Percentiles rank a stretch among this genome's conserved stretches.
These are phyloP conservation scores for Lachnum nothofagi DNA, from an alignment of 2,329 filamentous ascomycete genomes.

Conservation along the genomic window DNA sequence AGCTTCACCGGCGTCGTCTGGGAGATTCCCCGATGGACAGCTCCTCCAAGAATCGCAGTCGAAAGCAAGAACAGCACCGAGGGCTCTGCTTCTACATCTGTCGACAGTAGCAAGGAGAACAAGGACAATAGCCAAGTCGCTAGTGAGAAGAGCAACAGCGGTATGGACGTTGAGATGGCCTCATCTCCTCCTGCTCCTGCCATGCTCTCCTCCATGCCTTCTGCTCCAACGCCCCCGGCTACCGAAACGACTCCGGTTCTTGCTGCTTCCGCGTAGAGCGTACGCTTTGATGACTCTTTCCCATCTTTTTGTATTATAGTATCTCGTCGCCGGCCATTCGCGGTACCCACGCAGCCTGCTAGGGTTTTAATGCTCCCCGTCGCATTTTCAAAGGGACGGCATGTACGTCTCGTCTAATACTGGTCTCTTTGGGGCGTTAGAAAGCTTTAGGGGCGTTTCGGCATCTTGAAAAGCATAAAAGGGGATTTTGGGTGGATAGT, in stretches of 20 bases:
- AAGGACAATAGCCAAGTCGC: slow-evolving; percentile 54
- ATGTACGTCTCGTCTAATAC: no score
- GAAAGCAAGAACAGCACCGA: slow-evolving; percentile 41
- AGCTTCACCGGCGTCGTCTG: slow-evolving; percentile 86
- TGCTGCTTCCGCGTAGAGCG: slow-evolving; percentile 12
- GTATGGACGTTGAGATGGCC: slow-evolving; percentile 53
- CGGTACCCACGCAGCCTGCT: background rate
- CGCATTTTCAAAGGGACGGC: no score
- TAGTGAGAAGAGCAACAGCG: slow-evolving; percentile 55
- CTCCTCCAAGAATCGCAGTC: slow-evolving; percentile 55
- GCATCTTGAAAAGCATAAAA: no score
- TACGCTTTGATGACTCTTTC: background rate
- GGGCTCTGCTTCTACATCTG: slow-evolving; percentile 39
- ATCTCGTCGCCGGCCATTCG: background rate
- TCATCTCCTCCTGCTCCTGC: slow-evolving; percentile 42
- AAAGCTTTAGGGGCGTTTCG: no score
- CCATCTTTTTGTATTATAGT: background rate
- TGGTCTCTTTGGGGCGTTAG: no score
- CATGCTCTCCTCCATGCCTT: slow-evolving; percentile 22
- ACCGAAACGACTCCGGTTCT: slow-evolving; percentile 10
- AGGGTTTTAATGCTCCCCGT: no score
- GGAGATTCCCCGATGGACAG: slow-evolving; percentile 78
- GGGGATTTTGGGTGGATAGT: no score
- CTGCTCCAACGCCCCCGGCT: slow-evolving; percentile 29
- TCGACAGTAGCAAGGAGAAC: slow-evolving; percentile 58